A percentile compares a stretch with the other conserved stretches of the same genome.
Conservation (phyloP, 441 rosid species). For the Brassica balearica region DNA sequence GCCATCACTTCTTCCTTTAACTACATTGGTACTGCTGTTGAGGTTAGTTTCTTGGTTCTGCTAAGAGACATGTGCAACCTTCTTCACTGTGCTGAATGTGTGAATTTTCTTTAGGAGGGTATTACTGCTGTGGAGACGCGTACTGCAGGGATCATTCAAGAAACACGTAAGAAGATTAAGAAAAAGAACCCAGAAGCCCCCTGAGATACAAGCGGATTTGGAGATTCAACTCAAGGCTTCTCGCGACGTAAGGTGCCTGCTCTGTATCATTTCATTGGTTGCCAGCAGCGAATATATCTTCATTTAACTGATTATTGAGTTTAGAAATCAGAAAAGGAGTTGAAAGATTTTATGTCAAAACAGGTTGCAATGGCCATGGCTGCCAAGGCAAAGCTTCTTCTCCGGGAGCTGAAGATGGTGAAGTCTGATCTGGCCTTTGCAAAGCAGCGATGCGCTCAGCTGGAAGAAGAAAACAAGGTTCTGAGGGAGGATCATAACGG, state of each 20-base stretch:
- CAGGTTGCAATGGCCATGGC: slow-evolving; percentile 89
- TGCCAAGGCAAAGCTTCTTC: slow-evolving; percentile 78
- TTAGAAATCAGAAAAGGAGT: neutral
- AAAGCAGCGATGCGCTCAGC: slow-evolving; percentile 71
- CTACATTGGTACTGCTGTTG: slow-evolving; percentile 64
- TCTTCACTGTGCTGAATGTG: neutral
- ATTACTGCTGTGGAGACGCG: slow-evolving; percentile 59
- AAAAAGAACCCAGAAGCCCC: no score
- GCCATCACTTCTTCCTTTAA: slow-evolving; percentile 42
- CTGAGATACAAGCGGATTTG: slow-evolving; percentile 51
- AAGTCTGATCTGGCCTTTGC: slow-evolving; percentile 82
- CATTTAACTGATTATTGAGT: slow-evolving; percentile 15
- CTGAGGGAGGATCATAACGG: slow-evolving; percentile 60
- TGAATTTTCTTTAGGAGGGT: slow-evolving; percentile 55
- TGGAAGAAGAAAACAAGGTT: slow-evolving; percentile 67
- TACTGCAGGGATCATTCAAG: slow-evolving; percentile 68
- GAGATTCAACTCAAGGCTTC: slow-evolving; percentile 80
- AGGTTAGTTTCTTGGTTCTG: slow-evolving; percentile 48
- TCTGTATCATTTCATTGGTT: slow-evolving; percentile 49
- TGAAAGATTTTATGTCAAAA: neutral
- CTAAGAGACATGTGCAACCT: slow-evolving; percentile 9
- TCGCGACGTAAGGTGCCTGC: slow-evolving; percentile 73
- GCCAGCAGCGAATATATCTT: slow-evolving; percentile 18
- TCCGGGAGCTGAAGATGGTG: slow-evolving; percentile 73
- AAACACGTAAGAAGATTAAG: slow-evolving; percentile 65